Evolutionary conservation across 2,329 filamentous ascomycete species (phyloP), one percentile per base, ranked within the genome.

Genomic region (Neospermospora avenae): DNA sequence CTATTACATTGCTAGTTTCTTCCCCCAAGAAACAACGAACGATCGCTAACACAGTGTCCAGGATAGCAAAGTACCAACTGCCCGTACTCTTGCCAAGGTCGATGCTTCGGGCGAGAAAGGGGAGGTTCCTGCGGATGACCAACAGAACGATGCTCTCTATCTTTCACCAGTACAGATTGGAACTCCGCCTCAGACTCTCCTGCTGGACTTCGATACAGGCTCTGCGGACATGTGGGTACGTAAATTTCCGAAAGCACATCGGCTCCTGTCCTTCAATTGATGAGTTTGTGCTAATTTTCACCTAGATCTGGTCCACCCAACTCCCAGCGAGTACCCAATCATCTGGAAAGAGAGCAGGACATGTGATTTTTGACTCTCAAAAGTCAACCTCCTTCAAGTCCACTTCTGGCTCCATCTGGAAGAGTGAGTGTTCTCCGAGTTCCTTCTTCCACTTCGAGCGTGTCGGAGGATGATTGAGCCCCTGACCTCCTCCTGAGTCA

Each of bases 201-300:
- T 79, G 64, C 72, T 90, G 14, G 82, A 89, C 68, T 89, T 90
- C 63, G 88, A 91, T 71, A 89, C 87, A 41, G 87, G 87, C 20
- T 88, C 85, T 11, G 80, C 86, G 20, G 88, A 90, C 75, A 77
- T 88, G 22, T 90, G 86, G 87, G 82, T 85, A 75, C 39, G 48
- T 18, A 3, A 16, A 18, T 11, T n/a, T 42, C 39, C 16, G 66
- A 77, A 13, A 18, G 4, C 41, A 2, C n/a, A n/a, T 11, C 24
- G 5, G 3, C 1, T n/a, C 25, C 63, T 54, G 4, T 42, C 18
- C 22, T 44, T 46, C 34, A 16, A 51, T 11, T 28, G 16, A 41
- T 3, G 14, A 24, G 22, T n/a, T n/a, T n/a, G n/a, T n/a, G n/a
- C 24, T 41, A 31, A 41, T 25, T 35, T 46, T 35, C 37, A 20